Base-by-base conservation (phyloP, 495 filamentous ascomycete genomes). In the Aspergillus bertholletiae region DNA sequence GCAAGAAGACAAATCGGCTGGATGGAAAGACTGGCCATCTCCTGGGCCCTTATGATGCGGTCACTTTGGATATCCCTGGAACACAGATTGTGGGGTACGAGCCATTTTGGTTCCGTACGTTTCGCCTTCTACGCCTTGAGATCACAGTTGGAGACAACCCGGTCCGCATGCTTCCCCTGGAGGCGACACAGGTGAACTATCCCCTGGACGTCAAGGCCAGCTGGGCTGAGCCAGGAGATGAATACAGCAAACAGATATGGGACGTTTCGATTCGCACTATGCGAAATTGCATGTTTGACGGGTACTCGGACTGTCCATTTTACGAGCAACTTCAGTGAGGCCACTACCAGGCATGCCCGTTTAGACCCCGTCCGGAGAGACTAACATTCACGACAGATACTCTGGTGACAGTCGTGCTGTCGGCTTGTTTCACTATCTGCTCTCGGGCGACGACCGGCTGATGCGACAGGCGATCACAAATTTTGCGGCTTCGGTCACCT, bases 61-160 rank as follows among this genome's bases (percentile, higher is more conserved):
- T 65, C 1, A 49, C 23, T 0, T 46, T 72, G 3, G 55, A 64
- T 22, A 23, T 67, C 8, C 34, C 53, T 0, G 32, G 44, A 3
- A 3, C 18, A 1, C 17, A 65, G 22, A 43, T 2, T 27, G 24
- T 51, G 8, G 21, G 47, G 7, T 73, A 73, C 46, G 68, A 71
- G 32, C 71, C 71, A 18, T 74, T 74, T 46, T 72, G 69, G 69
- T 74, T 74, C 46, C 66, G 71, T 15, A 74, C 71, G 1, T 74
- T 74, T 44, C 67, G 71, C 7, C 48, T 69, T 5, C 1, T 74
- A 9, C 48, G 60, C 26, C 35, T 72, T 13, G 63, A 72, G 28
- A 61, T 74, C 41, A 59, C 52, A 17, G 37, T 40, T 13, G 37
- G 37, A 6, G 13, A n/a, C 3, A n/a, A 40, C 15, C 5, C 5